Base-by-base conservation (phyloP, 2,329 filamentous ascomycete species). In the Drechslera avenae region DNA sequence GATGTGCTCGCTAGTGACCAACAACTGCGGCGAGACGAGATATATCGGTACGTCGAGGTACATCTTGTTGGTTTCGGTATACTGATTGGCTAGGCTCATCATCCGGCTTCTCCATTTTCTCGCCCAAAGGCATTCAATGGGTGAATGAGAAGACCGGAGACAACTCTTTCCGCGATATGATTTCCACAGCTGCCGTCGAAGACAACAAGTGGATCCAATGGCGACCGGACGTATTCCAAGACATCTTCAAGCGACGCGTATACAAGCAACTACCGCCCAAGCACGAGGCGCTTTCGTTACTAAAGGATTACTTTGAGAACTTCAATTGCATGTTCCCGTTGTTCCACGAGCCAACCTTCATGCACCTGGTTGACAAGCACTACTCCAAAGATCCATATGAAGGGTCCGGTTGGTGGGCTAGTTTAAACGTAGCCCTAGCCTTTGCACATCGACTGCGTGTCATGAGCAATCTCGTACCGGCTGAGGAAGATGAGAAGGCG, bases 291-390 rank as follows among this genome's bases (percentile, higher is more conserved):
- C 74, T 95, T 54, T 95, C 91, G 1, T 78, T 97, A 31, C 84
- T 97, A 54, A 91, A 89, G 73, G 94, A 99, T 73, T 99, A 88
- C 68, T 99, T 99, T 62, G 90, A 96, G 67, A 97, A 97, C 75
- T 97, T 99, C 81, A 99, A 99, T 78, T 94, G 91, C 84, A 93
- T 97, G 84, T 96, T 97, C 69, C 94, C 94, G 5, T 80, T 99
- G 3, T 99, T 96, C 68, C 94, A 99, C 73, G 26, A 97, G 72
- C 92, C 93, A 1, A 97, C 94, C 0, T 99, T 99, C 69, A 97
- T 97, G 91, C 92, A 97, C 69, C 80, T 97, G 4, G 91, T 97
- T 26, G 91, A 97, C 68, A 86, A 89, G 62, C 93, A 97, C 71
- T 99, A 97, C 74, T 95, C 91, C 0, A 79, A 86, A 41, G 90